phyloP scores from a whole-genome alignment of 805 yeast species.

The Kluyveromyces aestuarii region DNA sequence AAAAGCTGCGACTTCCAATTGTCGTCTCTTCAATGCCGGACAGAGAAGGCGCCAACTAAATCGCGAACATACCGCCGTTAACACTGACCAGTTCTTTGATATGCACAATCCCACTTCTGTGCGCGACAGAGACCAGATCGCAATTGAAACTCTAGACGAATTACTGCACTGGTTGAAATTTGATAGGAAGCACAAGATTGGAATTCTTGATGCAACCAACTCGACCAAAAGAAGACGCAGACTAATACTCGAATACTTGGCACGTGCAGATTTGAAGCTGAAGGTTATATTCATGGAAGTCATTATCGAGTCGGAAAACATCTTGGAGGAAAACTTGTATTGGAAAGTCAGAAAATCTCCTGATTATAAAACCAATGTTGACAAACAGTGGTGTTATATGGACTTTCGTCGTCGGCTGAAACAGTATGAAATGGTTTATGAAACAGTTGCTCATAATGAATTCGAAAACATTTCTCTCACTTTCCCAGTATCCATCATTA shows the following conservation, averaged over 20 bases:
- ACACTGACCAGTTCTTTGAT: conserved; percentile 27
- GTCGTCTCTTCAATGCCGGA: conserved; percentile 62
- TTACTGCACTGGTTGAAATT: conserved; percentile 25
- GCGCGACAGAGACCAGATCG: conserved; percentile 35
- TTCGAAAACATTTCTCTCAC: neutral
- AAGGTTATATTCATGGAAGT: conserved; percentile 35
- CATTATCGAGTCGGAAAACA: conserved; percentile 21
- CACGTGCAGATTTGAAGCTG: conserved; percentile 15
- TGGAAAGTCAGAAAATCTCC: conserved; percentile 27
- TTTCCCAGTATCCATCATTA: neutral
- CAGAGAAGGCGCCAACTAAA: conserved; percentile 42
- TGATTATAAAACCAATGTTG: conserved; percentile 17
- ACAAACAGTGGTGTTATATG: conserved; percentile 15
- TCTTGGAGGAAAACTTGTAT: conserved; percentile 25
- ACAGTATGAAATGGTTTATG: conserved; percentile 47
- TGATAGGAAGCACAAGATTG: conserved; percentile 33
- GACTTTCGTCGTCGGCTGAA: conserved; percentile 37
- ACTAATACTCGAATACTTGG: conserved; percentile 32
- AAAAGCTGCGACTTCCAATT: conserved; percentile 55
- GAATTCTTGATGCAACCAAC: conserved; percentile 45
- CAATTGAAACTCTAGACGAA: conserved; percentile 36
- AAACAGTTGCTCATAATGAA: conserved; percentile 34
- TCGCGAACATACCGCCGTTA: neutral
- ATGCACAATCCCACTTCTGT: conserved; percentile 30
- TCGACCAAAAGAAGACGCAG: conserved; percentile 36